phyloP scores from a whole-genome alignment of 768 basidiomycete genomes.

The Phylloporus sp. region DNA sequence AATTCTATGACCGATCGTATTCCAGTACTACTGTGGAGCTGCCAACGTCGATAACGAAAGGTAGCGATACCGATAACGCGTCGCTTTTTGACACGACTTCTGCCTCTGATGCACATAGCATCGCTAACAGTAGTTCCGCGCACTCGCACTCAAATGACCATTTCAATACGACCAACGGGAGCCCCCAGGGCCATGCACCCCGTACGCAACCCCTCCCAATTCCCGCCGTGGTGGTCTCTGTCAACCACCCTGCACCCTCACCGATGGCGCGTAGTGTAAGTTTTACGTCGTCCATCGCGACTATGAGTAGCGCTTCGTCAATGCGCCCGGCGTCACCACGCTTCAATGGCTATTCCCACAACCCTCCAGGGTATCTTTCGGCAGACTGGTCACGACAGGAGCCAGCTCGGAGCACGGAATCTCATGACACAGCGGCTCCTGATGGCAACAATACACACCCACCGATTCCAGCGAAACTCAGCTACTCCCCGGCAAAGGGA shows the following conservation, averaged over 20 bases:
- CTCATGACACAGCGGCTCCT: background rate
- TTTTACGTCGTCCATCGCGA: conserved; percentile 21
- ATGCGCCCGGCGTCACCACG: conserved; percentile 10
- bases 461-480: background rate
- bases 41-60: conserved; percentile 3
- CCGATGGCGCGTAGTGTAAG: conserved; percentile 16
- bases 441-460: background rate
- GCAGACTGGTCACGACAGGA: conserved; percentile 24
- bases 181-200: background rate
- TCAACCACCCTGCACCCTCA: conserved; percentile 12
- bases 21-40: background rate
- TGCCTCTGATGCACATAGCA: conserved; percentile 26
- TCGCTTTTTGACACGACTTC: conserved; percentile 25
- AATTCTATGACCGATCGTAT: background rate
- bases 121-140: conserved; percentile 24
- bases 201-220: conserved; percentile 9
- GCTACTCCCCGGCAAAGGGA: conserved; percentile 47
- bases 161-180: background rate
- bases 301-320: conserved; percentile 20
- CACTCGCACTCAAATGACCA: conserved; percentile 23
- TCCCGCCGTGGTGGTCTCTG: conserved; percentile 29
- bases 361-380: conserved; percentile 22
- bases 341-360: conserved; percentile 2
- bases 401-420: background rate
- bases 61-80: conserved; percentile 24